Conservation (phyloP, 352 stramenopile species). For the Globisporangium alternatum region DNA sequence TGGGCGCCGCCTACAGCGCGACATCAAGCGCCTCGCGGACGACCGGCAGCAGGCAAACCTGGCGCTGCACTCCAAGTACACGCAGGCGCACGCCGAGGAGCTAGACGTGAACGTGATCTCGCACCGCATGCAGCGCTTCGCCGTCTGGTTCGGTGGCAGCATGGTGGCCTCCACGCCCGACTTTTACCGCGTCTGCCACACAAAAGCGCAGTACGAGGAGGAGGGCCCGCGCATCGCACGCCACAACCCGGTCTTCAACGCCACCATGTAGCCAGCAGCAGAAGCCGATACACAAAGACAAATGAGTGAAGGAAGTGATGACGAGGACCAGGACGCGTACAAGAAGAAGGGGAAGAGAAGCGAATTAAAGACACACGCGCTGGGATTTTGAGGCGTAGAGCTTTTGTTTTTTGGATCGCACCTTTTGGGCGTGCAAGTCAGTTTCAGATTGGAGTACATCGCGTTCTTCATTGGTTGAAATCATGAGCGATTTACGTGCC, state of each 20-base stretch:
- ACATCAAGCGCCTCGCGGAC: constrained; percentile 94
- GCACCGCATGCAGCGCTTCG: constrained; percentile 93
- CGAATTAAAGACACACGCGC: background rate
- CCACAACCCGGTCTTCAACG: constrained; percentile 95
- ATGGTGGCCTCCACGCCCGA: constrained; percentile 94
- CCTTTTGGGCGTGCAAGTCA: background rate
- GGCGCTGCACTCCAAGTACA: constrained; percentile 66
- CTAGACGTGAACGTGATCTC: constrained; percentile 94
- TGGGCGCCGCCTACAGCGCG: constrained; percentile 89
- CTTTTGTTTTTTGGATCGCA: background rate
- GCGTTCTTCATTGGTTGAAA: constrained; percentile 1
- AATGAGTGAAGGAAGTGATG: background rate
- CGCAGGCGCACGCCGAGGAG: constrained; percentile 61
- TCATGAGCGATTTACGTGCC: background rate
- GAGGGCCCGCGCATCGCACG: constrained; percentile 93
- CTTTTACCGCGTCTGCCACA: constrained; percentile 96
- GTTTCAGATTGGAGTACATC: background rate
- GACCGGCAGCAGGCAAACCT: constrained; percentile 89
- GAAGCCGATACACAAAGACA: background rate
- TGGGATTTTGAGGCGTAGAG: constrained; percentile 1
- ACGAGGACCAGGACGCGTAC: background rate
- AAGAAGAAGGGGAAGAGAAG: background rate
- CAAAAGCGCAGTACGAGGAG: constrained; percentile 96
- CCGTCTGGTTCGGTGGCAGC: constrained; percentile 94
- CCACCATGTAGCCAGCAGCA: constrained; percentile 79